phyloP scores from a whole-genome alignment of 495 filamentous ascomycete genomes.

The Penicillium roqueforti region DNA sequence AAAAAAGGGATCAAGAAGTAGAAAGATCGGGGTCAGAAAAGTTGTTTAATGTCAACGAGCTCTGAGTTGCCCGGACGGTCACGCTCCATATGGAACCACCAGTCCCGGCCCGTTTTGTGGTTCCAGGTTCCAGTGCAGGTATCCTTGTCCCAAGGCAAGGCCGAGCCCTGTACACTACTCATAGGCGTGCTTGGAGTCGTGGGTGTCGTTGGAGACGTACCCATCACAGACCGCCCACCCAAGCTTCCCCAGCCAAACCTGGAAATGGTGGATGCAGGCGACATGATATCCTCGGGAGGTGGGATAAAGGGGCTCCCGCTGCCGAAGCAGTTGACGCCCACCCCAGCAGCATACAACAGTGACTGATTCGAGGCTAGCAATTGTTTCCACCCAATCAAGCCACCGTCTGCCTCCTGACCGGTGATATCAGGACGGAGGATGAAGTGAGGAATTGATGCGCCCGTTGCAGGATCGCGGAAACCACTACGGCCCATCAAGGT shows the following conservation, averaged over 20 bases:
- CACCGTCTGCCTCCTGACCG: constrained; percentile 43
- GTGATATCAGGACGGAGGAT: constrained; percentile 43
- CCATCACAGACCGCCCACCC: constrained; percentile 30
- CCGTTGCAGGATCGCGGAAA: constrained; percentile 23
- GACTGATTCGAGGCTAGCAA: constrained; percentile 43
- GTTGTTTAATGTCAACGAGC: constrained; percentile 35
- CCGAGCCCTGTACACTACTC: constrained; percentile 23
- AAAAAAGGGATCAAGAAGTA: constrained; percentile 1
- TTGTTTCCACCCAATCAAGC: constrained; percentile 45
- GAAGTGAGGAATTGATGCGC: constrained; percentile 40
- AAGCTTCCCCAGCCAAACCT: constrained; percentile 42
- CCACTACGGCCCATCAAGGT: constrained; percentile 43
- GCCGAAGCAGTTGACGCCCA: constrained; percentile 40
- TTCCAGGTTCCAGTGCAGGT: constrained; percentile 49
- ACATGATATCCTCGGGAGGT: constrained; percentile 32
- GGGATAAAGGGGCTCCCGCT: constrained; percentile 23
- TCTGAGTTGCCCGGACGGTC: constrained; percentile 42
- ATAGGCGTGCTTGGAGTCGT: constrained; percentile 37
- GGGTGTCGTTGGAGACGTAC: constrained; percentile 32
- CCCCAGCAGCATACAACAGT: constrained; percentile 37
- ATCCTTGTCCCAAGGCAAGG: constrained; percentile 44
- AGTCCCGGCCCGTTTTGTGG: constrained; percentile 42
- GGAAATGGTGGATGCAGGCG: constrained; percentile 34
- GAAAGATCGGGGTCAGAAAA: constrained; percentile 29
- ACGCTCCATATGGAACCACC: constrained; percentile 50